A percentile compares a stretch with the other conserved stretches of the same genome.
Evolutionary conservation across 2,329 filamentous ascomycete species (phyloP).

Genomic region (Epichloe sibirici): DNA sequence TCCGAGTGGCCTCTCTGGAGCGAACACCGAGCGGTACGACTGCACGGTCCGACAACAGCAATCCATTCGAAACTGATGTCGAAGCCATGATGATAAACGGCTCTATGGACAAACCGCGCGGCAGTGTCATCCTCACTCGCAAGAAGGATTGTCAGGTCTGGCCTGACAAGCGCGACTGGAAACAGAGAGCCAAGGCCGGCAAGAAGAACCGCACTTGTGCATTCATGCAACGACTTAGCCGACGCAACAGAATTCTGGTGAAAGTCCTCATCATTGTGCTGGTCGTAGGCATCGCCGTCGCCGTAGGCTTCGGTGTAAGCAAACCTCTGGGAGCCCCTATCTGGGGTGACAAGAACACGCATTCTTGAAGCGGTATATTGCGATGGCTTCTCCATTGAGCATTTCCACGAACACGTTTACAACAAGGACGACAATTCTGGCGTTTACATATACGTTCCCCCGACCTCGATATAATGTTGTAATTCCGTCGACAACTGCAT

Average conservation of each 20-base stretch:
- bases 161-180: conserved; percentile 49
- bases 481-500: conserved; percentile 1
- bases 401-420: conserved; percentile 11
- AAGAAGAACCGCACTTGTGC: conserved; percentile 41
- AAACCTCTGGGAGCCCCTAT: conserved; percentile 47
- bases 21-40: conserved; percentile 27
- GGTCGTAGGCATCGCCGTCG: conserved; percentile 41
- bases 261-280: conserved; percentile 43
- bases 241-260: conserved; percentile 39
- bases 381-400: neutral
- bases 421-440: neutral
- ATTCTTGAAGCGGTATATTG: neutral
- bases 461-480: conserved; percentile 2
- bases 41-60: conserved; percentile 29
- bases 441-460: neutral
- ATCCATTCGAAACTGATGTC: conserved; percentile 46
- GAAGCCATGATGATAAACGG: conserved; percentile 36
- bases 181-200: conserved; percentile 43
- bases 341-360: conserved; percentile 28
- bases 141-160: conserved; percentile 43
- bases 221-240: conserved; percentile 40
- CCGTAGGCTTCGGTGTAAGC: conserved; percentile 47
- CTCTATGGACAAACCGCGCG: conserved; percentile 21
- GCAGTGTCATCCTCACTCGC: conserved; percentile 16
- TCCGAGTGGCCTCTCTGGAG: conserved; percentile 3